Base-by-base conservation (phyloP, 2,329 filamentous ascomycete genomes). In the Trichoderma semiorbis region DNA sequence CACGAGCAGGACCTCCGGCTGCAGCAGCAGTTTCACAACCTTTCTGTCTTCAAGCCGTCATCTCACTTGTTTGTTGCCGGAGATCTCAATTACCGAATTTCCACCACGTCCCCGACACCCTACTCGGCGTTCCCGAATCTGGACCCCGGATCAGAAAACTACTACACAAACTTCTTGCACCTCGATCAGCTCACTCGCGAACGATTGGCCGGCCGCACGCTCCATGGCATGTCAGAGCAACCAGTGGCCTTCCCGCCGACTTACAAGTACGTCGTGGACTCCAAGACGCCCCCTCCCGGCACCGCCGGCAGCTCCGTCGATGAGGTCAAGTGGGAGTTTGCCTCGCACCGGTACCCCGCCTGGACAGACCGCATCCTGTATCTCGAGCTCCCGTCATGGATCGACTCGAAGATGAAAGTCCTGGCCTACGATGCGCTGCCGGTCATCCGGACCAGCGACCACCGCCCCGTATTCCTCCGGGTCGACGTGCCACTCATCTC, bases 361-460 rank as follows among this genome's bases (percentile, higher is more conserved):
- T 98, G 95, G 96, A 97, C 94, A 77, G 96, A 98, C 81, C 90
- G 96, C 4, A 91, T 98, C 24, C 84, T 98, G 24, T 98, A 90
- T 80, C 84, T 95, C 3, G 88, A 92, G 66, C 82, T 87, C 26
- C 89, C 87, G 24, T 80, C 80, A 26, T 90, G 87, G 86, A 78
- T 85, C 50, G 80, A 80, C 77, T 79, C 74, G 66, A 76, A 77
- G 39, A 82, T 89, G 43, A 79, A 84, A 8, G 85, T 93, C n/a
- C 81, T 83, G 28, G 84, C 89, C 28, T 98, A 98, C 80, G 86
- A 90, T 18, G 89, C 92, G 18, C 84, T 98, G 32, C 93, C 95
- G 1, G 83, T 97, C 2, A 88, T 97, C 73, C 85, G 88, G n/a
- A 93, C 91, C 10, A 96, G 93, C 69, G 96, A 99, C 79, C 96